Percentiles rank a stretch among this genome's conserved stretches.
Conservation (phyloP, 768 basidiomycete genomes). For the Leucocoprinus sp. region DNA sequence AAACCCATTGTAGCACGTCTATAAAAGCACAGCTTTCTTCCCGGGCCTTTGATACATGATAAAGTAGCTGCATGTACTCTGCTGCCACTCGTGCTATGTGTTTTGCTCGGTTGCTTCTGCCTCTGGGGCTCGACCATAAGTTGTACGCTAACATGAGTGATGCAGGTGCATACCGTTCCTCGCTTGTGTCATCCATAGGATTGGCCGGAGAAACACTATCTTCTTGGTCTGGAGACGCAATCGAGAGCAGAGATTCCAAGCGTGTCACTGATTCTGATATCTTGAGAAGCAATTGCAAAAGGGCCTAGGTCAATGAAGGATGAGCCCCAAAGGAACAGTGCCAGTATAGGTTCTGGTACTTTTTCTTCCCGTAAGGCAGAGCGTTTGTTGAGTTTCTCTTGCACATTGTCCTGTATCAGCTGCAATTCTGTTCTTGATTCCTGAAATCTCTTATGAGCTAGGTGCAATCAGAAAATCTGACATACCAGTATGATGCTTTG, state of each 20-base stretch:
- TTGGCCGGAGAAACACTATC: conserved; percentile 27
- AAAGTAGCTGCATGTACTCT: conserved; percentile 89
- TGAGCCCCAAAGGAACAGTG: neutral
- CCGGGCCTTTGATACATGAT: conserved; percentile 79
- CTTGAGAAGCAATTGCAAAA: conserved; percentile 82
- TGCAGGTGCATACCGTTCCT: conserved; percentile 25
- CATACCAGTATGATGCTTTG: conserved; percentile 63
- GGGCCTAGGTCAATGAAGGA: conserved; percentile 38
- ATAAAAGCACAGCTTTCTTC: conserved; percentile 73
- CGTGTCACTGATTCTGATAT: conserved; percentile 88
- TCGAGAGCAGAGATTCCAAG: conserved; percentile 78
- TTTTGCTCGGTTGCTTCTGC: conserved; percentile 49
- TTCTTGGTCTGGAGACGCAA: conserved; percentile 44
- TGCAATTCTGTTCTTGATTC: conserved; percentile 57
- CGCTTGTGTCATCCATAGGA: conserved; percentile 35
- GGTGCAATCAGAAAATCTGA: conserved; percentile 8
- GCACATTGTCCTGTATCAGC: conserved; percentile 62
- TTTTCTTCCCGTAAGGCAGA: conserved; percentile 80
- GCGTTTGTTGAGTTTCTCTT: conserved; percentile 70
- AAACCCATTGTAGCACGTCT: conserved; percentile 79
- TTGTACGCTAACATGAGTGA: conserved; percentile 7
- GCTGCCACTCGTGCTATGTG: conserved; percentile 78
- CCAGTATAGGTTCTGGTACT: conserved; percentile 29
- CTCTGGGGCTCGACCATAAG: conserved; percentile 26
- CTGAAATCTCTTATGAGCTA: conserved; percentile 24